Base-by-base conservation (phyloP, 495 filamentous ascomycete species). In the Friedmanniomyces simplex region DNA sequence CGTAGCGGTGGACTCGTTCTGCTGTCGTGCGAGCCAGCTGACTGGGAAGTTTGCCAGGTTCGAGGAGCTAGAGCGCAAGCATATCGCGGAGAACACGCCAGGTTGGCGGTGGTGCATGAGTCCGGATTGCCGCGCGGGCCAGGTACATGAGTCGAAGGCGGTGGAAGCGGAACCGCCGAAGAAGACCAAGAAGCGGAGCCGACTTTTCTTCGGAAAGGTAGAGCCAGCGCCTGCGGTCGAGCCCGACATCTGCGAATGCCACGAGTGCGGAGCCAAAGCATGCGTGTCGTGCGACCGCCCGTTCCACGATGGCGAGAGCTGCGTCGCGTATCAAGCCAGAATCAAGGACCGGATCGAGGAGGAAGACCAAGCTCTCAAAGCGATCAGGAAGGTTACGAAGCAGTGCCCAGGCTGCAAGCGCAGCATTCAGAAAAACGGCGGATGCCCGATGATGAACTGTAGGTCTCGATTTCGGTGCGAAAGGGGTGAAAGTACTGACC, bases 301-400 rank as follows among this genome's bases (percentile, higher is more conserved):
- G 3, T 76, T 63, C 64, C 73, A 76, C 55, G 61, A 68, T 18
- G 72, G 69, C 21, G 63, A 64, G 50, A 70, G 64, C 4, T 76
- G 73, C 61, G 58, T 49, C 18, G 64, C 70, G 50, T 70, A 68
- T 45, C 59, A 67, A 12, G 57, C 61, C n/a, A 50, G 68, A 11
- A 53, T 42, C 28, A 66, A 58, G 39, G 64, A 63, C 30, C 61
- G 61, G 24, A 36, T 46, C 36, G 65, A 65, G 14, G 66, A 66
- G 50, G 67, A 68, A 30, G 60, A 63, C 22, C 55, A 57, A 4
- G 55, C 55, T 45, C 18, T 56, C 22, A 39, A 52, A 36, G 41
- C 25, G 3, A 61, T 71, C 18, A 47, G n/a, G 13, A 52, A 62
- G 55, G 11, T 58, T 13, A 59, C 56, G n/a, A 69, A 68, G 53